Base-by-base conservation (phyloP, 2,329 filamentous ascomycete species). In the Fusarium scirpi region DNA sequence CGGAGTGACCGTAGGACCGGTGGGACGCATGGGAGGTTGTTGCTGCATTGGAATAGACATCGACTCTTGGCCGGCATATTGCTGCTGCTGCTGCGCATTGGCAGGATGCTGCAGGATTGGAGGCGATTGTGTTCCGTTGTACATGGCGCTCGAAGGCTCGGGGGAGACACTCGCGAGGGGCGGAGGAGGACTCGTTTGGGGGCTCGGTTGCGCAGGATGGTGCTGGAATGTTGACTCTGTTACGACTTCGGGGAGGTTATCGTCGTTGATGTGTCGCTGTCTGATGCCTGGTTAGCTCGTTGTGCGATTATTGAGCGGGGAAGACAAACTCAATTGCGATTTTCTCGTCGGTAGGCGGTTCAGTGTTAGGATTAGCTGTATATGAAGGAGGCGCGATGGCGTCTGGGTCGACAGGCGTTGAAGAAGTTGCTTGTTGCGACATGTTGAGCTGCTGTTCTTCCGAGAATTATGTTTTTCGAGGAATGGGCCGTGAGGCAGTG, bases 231-330 rank as follows among this genome's bases (percentile, higher is more conserved):
- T 44, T 32, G 56, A 22, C 8, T 62, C 59, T 43, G 46, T 44
- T 1, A 75, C 73, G 44, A 76, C 73, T 58, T 75, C 73, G 62
- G 73, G 73, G 54, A 75, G 73, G 49, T 72, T 71, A 4, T 65
- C 59, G 59, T 75, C 71, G 56, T 76, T 60, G 30, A 65, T 43
- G 25, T 32, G 59, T 2, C 12, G 58, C 3, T 67, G 29, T 18
- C 69, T 72, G 13, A 38, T 16, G 15, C 18, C 34, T 27, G n/a
- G 38, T 64, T 27, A 55, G 62, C n/a, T 2, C 18, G 44, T 40
- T 18, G 32, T 20, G 22, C n/a, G 2, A n/a, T 53, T 29, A 53
- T 29, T 8, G 30, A 10, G 4, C 4, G 11, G 10, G 11, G 8
- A 13, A 18, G 12, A 61, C 66, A 3, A 38, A 68, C 69, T 53